Base-by-base conservation (phyloP, 1,139 yeast genomes). In the Taphrina betulina region DNA sequence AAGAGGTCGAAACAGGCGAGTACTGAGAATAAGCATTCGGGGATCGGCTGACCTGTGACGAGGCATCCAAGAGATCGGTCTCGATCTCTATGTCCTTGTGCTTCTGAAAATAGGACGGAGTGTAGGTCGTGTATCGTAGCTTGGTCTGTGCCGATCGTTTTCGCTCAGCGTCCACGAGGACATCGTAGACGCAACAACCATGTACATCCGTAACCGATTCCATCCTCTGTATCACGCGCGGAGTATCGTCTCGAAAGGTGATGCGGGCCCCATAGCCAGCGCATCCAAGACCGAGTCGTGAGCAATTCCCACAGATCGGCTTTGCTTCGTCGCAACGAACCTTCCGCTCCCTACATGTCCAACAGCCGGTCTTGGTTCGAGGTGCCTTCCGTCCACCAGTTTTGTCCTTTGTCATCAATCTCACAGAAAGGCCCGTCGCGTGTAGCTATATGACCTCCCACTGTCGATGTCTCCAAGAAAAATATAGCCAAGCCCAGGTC, bases 231-330 rank as follows among this genome's bases (percentile, higher is more conserved):
- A 44, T 20, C 16, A 53, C 57, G 5, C 57, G 37, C 52, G 29
- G 57, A 8, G 57, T 53, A 20, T 53, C 57, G 19, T 53, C 57
- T 3, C 57, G 52, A 42, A 53, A 53, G 16, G 53, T 34, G 51
- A 53, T 44, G 16, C 53, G 38, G 3, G 44, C 41, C 17, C 53
- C 41, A 50, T 53, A 53, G 7, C 57, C 57, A 24, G 46, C 57
- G 23, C 57, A 53, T n/a, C 28, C 40, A 14, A 53, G 19, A 7
- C 48, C 46, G 2, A 53, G 45, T 5, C 57, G 42, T n/a, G 36
- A 28, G 35, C 57, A 53, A 14, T 46, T 33, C 10, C 31, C 14
- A 22, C 57, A 53, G 45, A 44, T 31, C 5, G 57, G 57, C 41
- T 31, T 43, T 19, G 14, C 20, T 36, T 53, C 57, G 45, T 53